A percentile compares a stretch with the other conserved stretches of the same genome.
Conservation (phyloP, 371 early-diverging fungal genomes). For the Syncephalis plumigaleata region DNA sequence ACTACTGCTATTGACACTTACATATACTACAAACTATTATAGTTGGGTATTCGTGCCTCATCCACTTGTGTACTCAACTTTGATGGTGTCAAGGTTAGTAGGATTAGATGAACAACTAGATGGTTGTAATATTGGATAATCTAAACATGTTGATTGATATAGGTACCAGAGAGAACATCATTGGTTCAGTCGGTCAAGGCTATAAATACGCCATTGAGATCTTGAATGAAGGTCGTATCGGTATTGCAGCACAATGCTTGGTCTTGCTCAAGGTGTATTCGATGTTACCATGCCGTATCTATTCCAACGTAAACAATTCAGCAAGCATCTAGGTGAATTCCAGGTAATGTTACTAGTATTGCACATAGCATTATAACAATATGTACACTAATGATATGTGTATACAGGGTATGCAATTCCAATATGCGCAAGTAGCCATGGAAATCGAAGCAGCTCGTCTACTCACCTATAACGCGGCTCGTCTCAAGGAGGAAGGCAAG, state of each 20-base stretch:
- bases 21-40: constrained; percentile 1
- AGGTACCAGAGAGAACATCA: constrained; percentile 71
- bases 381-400: too few relatives aligned
- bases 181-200: constrained; percentile 91
- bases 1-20: not conserved
- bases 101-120: constrained; percentile 3
- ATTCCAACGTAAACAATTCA: constrained; percentile 93
- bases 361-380: not conserved
- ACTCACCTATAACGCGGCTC: constrained; percentile 93
- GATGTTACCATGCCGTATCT: constrained; percentile 83
- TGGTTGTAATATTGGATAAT: not conserved
- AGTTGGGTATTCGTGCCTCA: constrained; percentile 92
- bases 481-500: constrained; percentile 86
- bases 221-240: constrained; percentile 95
- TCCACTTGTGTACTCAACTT: constrained; percentile 89
- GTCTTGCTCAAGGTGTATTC: constrained; percentile 88
- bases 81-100: constrained; percentile 57
- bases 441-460: constrained; percentile 96
- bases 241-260: constrained; percentile 98
- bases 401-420: constrained; percentile 79
- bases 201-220: constrained; percentile 98
- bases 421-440: constrained; percentile 86
- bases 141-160: not conserved
- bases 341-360: constrained; percentile 25
- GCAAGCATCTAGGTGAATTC: constrained; percentile 70